These are phyloP conservation scores for Globisporangium carolinianum DNA, from an alignment of 352 stramenopile genomes.

Conservation along the genomic window DNA sequence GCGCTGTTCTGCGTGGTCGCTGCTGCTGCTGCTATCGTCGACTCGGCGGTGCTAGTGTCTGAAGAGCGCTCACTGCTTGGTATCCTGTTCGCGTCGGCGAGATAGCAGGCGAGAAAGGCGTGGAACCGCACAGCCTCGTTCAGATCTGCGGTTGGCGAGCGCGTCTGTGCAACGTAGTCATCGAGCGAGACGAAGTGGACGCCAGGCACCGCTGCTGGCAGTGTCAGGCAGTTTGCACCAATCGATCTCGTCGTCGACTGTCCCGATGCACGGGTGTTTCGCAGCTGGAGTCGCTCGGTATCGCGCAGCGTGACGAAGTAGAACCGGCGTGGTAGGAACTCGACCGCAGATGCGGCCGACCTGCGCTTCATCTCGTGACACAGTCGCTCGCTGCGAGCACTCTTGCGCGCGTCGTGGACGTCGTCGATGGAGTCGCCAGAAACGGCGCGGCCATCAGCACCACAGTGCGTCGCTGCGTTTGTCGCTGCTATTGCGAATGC, in stretches of 20 bases:
- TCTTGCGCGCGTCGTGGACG: background rate
- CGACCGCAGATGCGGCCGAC: constrained; percentile 30
- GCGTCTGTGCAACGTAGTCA: constrained; percentile 16
- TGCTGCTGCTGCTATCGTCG: background rate
- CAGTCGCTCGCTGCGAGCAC: background rate
- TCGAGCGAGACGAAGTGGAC: constrained; percentile 41
- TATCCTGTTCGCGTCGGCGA: background rate
- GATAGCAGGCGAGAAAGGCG: constrained; percentile 33
- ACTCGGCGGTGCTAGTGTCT: too few relatives aligned
- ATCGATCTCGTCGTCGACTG: too few relatives aligned
- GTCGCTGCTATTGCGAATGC: background rate
- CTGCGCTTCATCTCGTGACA: constrained; percentile 42
- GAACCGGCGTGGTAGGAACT: constrained; percentile 47
- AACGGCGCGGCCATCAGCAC: constrained; percentile 3
- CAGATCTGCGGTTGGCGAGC: background rate
- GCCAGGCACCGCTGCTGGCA: constrained; percentile 16
- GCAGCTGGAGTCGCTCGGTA: constrained; percentile 15
- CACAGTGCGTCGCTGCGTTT: background rate
- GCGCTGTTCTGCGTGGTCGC: background rate
- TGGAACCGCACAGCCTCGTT: constrained; percentile 38
- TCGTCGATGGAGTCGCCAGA: background rate
- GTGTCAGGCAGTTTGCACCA: too few relatives aligned
- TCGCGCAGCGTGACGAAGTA: constrained; percentile 48
- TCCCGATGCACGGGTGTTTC: background rate
- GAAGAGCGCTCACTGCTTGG: background rate